Conservation (phyloP, 768 basidiomycete species). For the Mycena olivaceomarginata region DNA sequence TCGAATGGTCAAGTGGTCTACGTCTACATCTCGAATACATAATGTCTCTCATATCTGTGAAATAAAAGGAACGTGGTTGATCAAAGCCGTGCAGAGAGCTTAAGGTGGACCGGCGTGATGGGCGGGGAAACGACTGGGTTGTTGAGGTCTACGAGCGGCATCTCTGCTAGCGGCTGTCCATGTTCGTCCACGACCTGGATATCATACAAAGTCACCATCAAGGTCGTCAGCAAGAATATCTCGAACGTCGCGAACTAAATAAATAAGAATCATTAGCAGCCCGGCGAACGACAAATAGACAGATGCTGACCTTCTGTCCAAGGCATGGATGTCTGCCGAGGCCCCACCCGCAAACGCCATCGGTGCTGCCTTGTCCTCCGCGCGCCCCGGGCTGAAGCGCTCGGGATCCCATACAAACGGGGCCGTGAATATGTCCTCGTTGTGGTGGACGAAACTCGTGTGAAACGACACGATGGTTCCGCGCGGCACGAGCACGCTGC, state of each 20-base stretch:
- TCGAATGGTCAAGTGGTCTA: too few relatives aligned
- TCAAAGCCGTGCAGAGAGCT: constrained; percentile 10
- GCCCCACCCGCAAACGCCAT: constrained; percentile 25
- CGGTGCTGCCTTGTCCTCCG: constrained; percentile 18
- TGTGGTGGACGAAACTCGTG: constrained; percentile 21
- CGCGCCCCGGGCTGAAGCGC: constrained; percentile 17
- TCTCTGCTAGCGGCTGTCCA: neutral
- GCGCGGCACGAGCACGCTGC: neutral
- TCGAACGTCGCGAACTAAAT: constrained; percentile 28
- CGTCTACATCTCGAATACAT: too few relatives aligned
- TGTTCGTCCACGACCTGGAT: constrained; percentile 13
- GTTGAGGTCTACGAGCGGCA: constrained; percentile 18
- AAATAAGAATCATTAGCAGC: neutral
- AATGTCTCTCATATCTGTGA: neutral
- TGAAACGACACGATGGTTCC: constrained; percentile 15
- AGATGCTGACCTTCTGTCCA: constrained; percentile 15
- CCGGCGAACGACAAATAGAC: neutral
- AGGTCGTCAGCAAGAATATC: constrained; percentile 3
- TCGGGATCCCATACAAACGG: constrained; percentile 22
- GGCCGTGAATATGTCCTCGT: constrained; percentile 7
- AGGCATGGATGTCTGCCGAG: constrained; percentile 20
- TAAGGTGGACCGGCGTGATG: neutral
- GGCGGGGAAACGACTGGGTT: constrained; percentile 22
- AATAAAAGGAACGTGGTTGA: neutral
- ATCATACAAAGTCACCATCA: constrained; percentile 22